These are phyloP conservation scores for Cymbopogon citratus DNA, from an alignment of 176 grass and related monocot genomes.

Conservation along the genomic window DNA sequence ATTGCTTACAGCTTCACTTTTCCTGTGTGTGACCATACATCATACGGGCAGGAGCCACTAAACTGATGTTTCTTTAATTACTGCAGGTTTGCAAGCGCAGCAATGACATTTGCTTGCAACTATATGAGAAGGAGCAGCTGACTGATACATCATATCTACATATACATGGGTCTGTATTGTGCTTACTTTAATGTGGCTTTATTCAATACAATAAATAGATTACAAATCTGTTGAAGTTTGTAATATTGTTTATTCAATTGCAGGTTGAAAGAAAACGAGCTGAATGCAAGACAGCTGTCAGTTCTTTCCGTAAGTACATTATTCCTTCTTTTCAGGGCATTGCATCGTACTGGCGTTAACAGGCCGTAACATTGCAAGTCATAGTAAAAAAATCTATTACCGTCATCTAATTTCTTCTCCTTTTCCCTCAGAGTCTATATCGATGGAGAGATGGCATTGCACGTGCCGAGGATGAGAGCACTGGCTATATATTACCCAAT, in stretches of 20 bases:
- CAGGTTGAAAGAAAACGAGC: slow-evolving; percentile 73
- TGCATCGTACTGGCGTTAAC: background rate
- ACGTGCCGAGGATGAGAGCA: slow-evolving; percentile 85
- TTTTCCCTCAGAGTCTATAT: slow-evolving; percentile 63
- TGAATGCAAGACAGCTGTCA: slow-evolving; percentile 68
- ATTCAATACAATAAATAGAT: background rate
- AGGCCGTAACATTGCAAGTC: background rate
- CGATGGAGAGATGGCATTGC: slow-evolving; percentile 85
- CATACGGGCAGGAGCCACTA: background rate
- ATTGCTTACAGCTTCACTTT: background rate
- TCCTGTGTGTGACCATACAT: background rate
- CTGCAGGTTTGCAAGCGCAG: slow-evolving; percentile 74
- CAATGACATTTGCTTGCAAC: slow-evolving; percentile 72
- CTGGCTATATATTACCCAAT: slow-evolving; percentile 94
- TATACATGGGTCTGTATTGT: slow-evolving; percentile 79
- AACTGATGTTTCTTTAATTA: background rate
- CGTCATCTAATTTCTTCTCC: slow-evolving; percentile 25
- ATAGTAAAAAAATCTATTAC: background rate
- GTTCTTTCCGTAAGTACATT: slow-evolving; percentile 70
- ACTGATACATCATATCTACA: slow-evolving; percentile 84
- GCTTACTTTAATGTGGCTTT: slow-evolving; percentile 13
- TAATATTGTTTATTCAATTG: slow-evolving; percentile 24
- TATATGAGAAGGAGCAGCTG: slow-evolving; percentile 91
- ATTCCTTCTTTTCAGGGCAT: slow-evolving; percentile 11
- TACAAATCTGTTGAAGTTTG: background rate